Conservation (phyloP, 2,329 filamentous ascomycete species). For the Trichoderma polysporum region DNA sequence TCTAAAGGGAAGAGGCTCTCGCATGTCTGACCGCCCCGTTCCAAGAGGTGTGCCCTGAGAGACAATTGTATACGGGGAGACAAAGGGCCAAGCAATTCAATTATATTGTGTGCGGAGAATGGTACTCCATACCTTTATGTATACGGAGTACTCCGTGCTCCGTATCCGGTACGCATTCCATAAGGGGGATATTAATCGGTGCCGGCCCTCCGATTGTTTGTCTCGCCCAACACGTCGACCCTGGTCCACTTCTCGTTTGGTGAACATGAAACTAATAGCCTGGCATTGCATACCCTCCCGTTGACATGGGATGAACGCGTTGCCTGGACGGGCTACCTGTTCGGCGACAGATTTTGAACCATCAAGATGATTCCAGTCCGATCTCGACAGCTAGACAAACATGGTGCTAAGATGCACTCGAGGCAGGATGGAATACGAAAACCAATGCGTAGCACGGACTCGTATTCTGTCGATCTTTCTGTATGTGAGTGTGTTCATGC, state of each 20-base stretch:
- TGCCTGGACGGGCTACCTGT: background rate
- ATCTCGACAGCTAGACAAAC: background rate
- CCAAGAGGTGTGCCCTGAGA: background rate
- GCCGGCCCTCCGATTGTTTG: background rate
- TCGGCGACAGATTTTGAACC: background rate
- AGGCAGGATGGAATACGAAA: background rate
- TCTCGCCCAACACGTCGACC: background rate
- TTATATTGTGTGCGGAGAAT: conserved; percentile 4
- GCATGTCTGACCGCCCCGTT: background rate
- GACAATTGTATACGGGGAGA: background rate
- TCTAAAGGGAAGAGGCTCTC: background rate
- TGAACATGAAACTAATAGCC: conserved; percentile 16
- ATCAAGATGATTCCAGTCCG: background rate
- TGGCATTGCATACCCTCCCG: background rate
- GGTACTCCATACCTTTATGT: background rate
- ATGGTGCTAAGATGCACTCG: background rate
- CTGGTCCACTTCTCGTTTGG: conserved; percentile 5
- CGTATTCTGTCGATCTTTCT: conserved; percentile 10
- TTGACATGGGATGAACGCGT: background rate
- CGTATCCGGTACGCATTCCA: background rate
- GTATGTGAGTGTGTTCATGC: background rate
- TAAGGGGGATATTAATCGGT: background rate
- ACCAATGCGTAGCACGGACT: background rate
- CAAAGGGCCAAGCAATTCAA: background rate
- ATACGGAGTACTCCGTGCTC: conserved; percentile 5